A percentile compares a stretch with the other conserved stretches of the same genome.
Conservation (phyloP, 2,329 filamentous ascomycete genomes). For the Herpotrichia juniperi region DNA sequence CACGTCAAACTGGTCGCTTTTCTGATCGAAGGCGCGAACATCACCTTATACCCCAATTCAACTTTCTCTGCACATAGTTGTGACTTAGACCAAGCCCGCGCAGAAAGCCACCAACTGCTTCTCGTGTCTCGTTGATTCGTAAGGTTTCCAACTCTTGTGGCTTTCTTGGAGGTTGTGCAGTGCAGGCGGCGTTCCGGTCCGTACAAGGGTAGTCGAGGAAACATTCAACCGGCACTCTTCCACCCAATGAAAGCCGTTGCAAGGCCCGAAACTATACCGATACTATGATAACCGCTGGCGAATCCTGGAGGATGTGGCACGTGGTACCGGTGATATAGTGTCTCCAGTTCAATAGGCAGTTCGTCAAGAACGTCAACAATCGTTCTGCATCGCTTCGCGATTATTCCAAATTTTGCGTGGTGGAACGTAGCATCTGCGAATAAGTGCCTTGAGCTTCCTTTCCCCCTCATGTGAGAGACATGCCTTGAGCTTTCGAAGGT, state of each 20-base stretch:
- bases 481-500: no score
- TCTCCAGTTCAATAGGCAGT: background rate
- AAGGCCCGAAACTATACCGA: slow-evolving; percentile 2
- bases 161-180: background rate
- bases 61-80: background rate
- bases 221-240: slow-evolving; percentile 29
- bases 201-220: slow-evolving; percentile 10
- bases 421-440: background rate
- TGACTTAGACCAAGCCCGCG: no score
- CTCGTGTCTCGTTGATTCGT: background rate
- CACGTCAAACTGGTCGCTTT: background rate
- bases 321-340: slow-evolving; percentile 4
- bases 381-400: slow-evolving; percentile 10
- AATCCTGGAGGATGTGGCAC: slow-evolving; percentile 13
- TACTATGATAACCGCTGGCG: slow-evolving; percentile 11
- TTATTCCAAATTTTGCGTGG: slow-evolving; percentile 2
- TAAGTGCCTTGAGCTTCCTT: background rate
- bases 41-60: background rate
- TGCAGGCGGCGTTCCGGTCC: slow-evolving; percentile 26
- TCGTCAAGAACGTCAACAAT: background rate
- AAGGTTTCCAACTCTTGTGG: background rate
- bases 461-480: no score
- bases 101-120: no score
- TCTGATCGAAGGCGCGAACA: background rate
- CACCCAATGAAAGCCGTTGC: slow-evolving; percentile 9